These are phyloP conservation scores for Aleurites moluccanus DNA, from an alignment of 441 rosid species.

Conservation along the genomic window DNA sequence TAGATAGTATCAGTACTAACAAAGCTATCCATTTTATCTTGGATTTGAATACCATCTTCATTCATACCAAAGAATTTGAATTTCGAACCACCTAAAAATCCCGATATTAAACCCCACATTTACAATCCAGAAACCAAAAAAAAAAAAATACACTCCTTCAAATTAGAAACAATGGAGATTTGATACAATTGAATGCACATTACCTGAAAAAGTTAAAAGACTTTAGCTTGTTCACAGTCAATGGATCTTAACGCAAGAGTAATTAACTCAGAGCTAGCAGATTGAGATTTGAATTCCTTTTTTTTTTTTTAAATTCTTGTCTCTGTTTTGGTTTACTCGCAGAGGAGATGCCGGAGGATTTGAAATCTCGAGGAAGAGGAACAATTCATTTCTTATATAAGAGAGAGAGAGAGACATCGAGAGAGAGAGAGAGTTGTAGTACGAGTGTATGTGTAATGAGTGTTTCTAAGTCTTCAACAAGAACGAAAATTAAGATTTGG, in stretches of 20 bases:
- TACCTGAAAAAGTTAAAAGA: background rate
- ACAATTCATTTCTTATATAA: background rate
- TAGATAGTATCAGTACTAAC: constrained; percentile 65
- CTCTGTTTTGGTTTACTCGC: background rate
- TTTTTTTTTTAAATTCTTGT: background rate
- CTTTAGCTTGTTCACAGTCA: background rate
- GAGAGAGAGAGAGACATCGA: background rate
- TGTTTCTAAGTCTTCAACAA: background rate
- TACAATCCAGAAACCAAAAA: constrained; percentile 24
- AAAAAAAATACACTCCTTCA: background rate
- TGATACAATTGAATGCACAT: background rate
- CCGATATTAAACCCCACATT: constrained; percentile 29
- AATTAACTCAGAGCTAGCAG: background rate
- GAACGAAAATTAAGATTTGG: background rate
- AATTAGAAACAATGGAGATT: background rate
- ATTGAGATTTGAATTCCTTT: constrained; percentile 2
- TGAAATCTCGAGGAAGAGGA: constrained; percentile 6
- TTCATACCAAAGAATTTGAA: constrained; percentile 26
- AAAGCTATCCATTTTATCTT: constrained; percentile 90
- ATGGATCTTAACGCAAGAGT: constrained; percentile 2
- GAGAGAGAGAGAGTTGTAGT: background rate
- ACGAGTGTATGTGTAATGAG: background rate
- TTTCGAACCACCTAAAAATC: constrained; percentile 22
- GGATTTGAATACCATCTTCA: constrained; percentile 62
- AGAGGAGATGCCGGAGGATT: constrained; percentile 1